Evolutionary conservation across 106 monocot species (phyloP), one percentile per base, ranked within the genome.

Genomic region (Chionographis japonica): DNA sequence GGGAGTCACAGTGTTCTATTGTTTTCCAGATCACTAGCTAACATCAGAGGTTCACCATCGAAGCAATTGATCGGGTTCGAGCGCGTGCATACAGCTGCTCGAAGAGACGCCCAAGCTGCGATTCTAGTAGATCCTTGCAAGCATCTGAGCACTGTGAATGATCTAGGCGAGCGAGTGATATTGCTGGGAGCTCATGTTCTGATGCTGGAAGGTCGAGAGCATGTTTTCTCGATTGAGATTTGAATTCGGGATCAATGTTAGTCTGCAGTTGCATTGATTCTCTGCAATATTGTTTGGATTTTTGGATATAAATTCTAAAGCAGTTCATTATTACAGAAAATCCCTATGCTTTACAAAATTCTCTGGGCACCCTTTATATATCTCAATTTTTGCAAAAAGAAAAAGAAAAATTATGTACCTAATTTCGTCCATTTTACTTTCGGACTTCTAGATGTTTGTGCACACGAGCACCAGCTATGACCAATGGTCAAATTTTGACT

Each of bases 41-140:
- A 37, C 19, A 20, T 71, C 9, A 69, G 37, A 54, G 88, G 80
- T 3, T 75, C 61, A 3, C 78, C 80, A 8, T 52, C 20, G 72
- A 81, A 75, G 66, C 88, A 88, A 38, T 60, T 88, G 78, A 67
- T 88, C 40, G 88, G 84, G 2, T 88, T 88, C 38, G 70, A 78
- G 38, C 67, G 78, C 0, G 78, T 84, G 18, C 54, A 57, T 50
- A 50, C 74, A 2, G 39, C 14, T 11, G 75, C 72, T 56, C 49
- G 54, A 8, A 54, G 58, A 50, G 56, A 62, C 39, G 14, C 72
- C 7, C 62, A 75, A 58, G 52, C 40, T 17, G 46, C 8, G 39
- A 71, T 85, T 20, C 2, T 19, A 4, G 50, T 88, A 9, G 78
- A 88, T 12, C 72, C 79, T 41, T 88, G 88, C 76, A 78, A 79